Evolutionary conservation across 345 rosid species (phyloP), one percentile per base, ranked within the genome.

Genomic region (Syzygium grande): DNA sequence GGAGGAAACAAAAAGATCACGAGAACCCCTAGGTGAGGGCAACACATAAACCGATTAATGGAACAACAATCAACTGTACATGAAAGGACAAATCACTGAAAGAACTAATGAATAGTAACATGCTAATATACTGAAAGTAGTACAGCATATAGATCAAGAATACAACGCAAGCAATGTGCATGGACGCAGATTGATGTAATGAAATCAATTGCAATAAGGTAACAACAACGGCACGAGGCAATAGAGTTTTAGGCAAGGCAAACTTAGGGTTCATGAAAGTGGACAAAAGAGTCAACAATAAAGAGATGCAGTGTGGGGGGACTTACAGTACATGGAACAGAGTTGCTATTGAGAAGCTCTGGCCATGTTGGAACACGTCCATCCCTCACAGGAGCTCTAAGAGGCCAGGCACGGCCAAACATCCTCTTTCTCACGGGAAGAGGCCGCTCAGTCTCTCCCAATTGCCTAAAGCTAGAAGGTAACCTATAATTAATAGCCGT

Each of bases 371-470:
- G 98, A 90, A 97, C 94, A 85, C 90, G 85, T 83, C 99, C 99
- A 51, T 93, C 96, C 93, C 94, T 95, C n/a, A 95, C 98, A 84
- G 93, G 91, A 88, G 95, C 94, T 87, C 97, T 92, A 53, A 96
- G 51, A 49, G 99, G 99, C 99, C 99, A 96, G 12, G 98, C 96
- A 22, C 97, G 98, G 85, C 99, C 98, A 87, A 95, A 97, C 95
- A 97, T 93, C 91, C 98, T 95, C 85, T 89, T 94, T 54, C 97
- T 90, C 86, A 96, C 98, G 54, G 95, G 93, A 86, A 94, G 88
- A 90, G 96, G 94, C 90, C 89, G 90, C 86, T 96, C 93, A 22
- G 96, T 95, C 73, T 91, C 95, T 25, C 96, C 98, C 68, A 96
- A 80, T 58, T 52, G 52, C 87, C 86, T 91, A 92, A 95, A 93